phyloP scores from a whole-genome alignment of 345 rosid genomes.

The Nephelium lappaceum region DNA sequence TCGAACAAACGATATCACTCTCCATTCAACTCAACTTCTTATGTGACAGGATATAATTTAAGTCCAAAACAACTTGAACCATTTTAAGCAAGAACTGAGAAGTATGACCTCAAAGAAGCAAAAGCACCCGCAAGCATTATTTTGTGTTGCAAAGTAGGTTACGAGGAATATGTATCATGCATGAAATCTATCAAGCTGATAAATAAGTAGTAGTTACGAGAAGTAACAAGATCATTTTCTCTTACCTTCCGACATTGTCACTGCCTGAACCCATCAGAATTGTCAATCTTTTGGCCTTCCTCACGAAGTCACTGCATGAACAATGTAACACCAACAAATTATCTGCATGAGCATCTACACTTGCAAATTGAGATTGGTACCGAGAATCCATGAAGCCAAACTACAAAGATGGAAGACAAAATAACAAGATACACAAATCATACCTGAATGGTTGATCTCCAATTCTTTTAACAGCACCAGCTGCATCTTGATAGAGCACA shows the following conservation, averaged over 20 bases:
- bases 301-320: slow-evolving; percentile 60
- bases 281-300: slow-evolving; percentile 70
- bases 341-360: too few species aligned
- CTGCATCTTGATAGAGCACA: slow-evolving; percentile 71
- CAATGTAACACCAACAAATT: background rate
- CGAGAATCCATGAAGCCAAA: background rate
- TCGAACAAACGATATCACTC: background rate
- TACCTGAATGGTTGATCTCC: slow-evolving; percentile 96
- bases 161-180: background rate
- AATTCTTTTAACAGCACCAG: slow-evolving; percentile 56
- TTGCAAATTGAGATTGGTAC: too few species aligned
- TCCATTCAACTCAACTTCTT: background rate
- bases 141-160: background rate
- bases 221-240: background rate
- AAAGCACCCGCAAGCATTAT: background rate
- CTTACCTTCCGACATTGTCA: slow-evolving; percentile 65
- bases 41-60: background rate
- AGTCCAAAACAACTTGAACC: too few species aligned
- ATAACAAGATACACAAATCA: background rate
- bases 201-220: background rate
- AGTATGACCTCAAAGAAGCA: background rate
- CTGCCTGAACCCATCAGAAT: slow-evolving; percentile 58
- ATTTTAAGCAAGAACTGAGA: background rate
- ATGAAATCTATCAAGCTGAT: background rate
- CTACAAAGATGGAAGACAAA: background rate